These are phyloP conservation scores for Incumbomyces lentus DNA, from an alignment of 2,329 filamentous ascomycete species.

Conservation along the genomic window DNA sequence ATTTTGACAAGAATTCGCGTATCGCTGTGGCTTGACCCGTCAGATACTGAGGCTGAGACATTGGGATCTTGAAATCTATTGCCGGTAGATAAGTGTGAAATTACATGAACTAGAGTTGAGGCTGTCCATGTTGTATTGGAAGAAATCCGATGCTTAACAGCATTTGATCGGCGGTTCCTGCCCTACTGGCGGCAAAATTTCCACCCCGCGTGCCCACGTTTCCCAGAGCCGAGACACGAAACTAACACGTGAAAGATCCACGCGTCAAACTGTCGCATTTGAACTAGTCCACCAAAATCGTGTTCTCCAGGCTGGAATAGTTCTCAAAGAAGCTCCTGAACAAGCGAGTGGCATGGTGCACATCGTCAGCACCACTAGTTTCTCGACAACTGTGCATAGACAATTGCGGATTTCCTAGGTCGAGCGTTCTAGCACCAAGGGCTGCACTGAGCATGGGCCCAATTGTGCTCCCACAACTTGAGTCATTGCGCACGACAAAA, in stretches of 20 bases:
- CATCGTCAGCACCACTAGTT: conserved; percentile 78
- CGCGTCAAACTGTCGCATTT: not conserved
- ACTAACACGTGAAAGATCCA: not conserved
- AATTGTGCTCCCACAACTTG: conserved; percentile 88
- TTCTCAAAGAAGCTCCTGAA: conserved; percentile 81
- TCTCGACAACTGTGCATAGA: conserved; percentile 97
- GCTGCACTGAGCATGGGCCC: conserved; percentile 90
- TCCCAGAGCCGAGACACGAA: not conserved
- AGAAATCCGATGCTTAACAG: not conserved
- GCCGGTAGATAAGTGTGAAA: not conserved
- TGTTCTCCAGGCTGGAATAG: conserved; percentile 72
- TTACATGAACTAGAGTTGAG: too few species aligned
- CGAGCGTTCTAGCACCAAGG: conserved; percentile 77
- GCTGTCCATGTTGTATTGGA: too few species aligned
- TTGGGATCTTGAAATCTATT: conserved; percentile 5
- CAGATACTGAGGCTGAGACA: conserved; percentile 46
- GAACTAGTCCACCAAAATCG: conserved; percentile 67
- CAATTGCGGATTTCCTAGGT: conserved; percentile 86
- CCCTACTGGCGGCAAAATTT: not conserved
- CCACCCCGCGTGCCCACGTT: not conserved
- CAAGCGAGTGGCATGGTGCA: conserved; percentile 72
- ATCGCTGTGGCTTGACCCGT: conserved; percentile 70
- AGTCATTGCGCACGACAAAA: conserved; percentile 94
- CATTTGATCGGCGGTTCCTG: conserved; percentile 2
- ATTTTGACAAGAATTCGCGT: conserved; percentile 73